phyloP scores from a whole-genome alignment of 2,329 filamentous ascomycete genomes.

The Xylariaceae sp. region DNA sequence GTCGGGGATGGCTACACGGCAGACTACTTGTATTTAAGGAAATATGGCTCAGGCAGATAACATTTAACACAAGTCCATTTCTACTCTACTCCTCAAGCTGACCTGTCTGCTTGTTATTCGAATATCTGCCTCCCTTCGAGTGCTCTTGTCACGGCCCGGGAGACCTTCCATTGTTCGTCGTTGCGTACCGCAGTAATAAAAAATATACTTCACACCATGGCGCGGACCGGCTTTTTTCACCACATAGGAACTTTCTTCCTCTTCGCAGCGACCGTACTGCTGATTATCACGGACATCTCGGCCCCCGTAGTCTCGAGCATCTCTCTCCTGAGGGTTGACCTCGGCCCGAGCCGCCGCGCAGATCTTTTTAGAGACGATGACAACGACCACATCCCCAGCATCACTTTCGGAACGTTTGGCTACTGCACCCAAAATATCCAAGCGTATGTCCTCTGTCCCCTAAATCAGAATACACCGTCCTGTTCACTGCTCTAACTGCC shows the following conservation, averaged over 20 bases:
- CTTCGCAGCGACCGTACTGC: conserved; percentile 39
- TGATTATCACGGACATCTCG: conserved; percentile 43
- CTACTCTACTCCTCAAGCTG: too few relatives aligned
- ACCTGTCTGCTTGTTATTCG: too few relatives aligned
- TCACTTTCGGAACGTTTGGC: conserved; percentile 42
- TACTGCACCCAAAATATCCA: conserved; percentile 31
- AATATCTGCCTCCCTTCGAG: too few relatives aligned
- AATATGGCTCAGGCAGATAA: too few relatives aligned
- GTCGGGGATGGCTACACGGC: conserved; percentile 1
- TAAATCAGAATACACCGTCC: not conserved
- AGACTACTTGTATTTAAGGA: too few relatives aligned
- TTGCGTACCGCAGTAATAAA: too few relatives aligned
- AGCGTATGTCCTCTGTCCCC: conserved; percentile 16
- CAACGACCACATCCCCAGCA: conserved; percentile 19
- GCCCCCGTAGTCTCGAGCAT: conserved; percentile 40
- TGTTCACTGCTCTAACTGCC: conserved; percentile 6
- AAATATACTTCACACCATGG: not conserved
- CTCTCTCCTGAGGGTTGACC: conserved; percentile 36
- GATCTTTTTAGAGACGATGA: conserved; percentile 2
- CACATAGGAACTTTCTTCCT: conserved; percentile 41
- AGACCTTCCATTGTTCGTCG: too few relatives aligned
- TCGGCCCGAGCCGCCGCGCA: conserved; percentile 22
- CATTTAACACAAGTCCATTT: too few relatives aligned
- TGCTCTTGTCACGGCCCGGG: too few relatives aligned
- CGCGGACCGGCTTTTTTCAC: conserved; percentile 32